Evolutionary conservation across 176 grass and related monocot genomes (phyloP), one percentile per base, ranked within the genome.

Genomic region (Carex parvula): DNA sequence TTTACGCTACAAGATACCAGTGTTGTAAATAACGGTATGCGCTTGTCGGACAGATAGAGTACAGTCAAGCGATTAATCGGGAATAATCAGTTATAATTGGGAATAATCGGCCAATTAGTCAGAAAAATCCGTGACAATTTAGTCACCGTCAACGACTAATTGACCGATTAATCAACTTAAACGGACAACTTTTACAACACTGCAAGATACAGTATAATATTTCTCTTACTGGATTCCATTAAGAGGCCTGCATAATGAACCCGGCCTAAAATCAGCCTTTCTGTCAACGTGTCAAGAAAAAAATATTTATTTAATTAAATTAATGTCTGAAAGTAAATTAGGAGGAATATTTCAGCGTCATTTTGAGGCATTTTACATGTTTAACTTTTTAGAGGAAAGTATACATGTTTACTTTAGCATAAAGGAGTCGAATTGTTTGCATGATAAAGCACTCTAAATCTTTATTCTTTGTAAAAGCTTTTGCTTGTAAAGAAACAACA

Each of bases 311-410:
- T 39, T 39, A 39, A 39, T 39, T 5, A 55, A 55, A 15, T n/a
- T 76, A 16, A 54, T 5, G 22, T 17, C 14, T 32, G 50, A 6
- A 70, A 26, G 10, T 15, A 53, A 53, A 74, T 53, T 74, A 26
- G 70, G 70, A 74, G 44, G n/a, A 26, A 74, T 53, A 74, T 50
- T 14, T 24, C 24, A 77, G 72, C 72, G 71, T 74, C 71, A 26
- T 77, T 77, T 77, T 18, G 26, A 77, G 50, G 73, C 48, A 32
- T 56, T 78, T 30, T 56, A 57, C 73, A 20, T 8, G 24, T 12
- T 26, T 15, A 16, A 53, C 11, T 56, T 57, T 78, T 75, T 15
- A 10, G 65, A 75, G 71, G 22, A 75, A 75, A 6, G 22, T 53
- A 18, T 53, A 53, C 46, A 41, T 69, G 22, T 75, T 46, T 53